phyloP scores from a whole-genome alignment of 108 stramenopile species.

The Fragilariopsis cylindrus region DNA sequence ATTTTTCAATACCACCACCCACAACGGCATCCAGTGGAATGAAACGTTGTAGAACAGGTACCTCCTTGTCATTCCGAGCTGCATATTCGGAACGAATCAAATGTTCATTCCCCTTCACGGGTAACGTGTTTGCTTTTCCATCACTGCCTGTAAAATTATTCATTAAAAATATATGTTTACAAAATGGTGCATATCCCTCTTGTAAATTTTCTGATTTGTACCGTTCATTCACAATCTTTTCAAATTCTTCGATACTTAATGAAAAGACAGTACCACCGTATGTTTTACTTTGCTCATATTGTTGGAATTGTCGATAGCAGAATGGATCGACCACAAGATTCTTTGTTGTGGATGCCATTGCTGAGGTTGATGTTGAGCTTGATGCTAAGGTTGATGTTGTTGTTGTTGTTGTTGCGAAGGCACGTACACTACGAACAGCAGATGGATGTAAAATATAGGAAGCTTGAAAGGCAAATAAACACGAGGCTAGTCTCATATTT shows the following conservation, averaged over 20 bases:
- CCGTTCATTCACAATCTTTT: conserved; percentile 71
- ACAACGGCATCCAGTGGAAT: conserved; percentile 64
- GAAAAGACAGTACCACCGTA: conserved; percentile 75
- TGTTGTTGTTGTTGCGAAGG: not conserved
- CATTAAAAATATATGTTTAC: conserved; percentile 96
- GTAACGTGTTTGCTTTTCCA: conserved; percentile 71
- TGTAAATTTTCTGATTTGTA: conserved; percentile 57
- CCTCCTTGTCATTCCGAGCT: conserved; percentile 88
- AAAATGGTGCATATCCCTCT: conserved; percentile 98
- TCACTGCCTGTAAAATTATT: conserved; percentile 73
- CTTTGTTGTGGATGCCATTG: not conserved
- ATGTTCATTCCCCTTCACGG: conserved; percentile 79
- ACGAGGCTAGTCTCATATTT: not conserved
- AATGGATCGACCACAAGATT: conserved; percentile 82
- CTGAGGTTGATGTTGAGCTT: not conserved
- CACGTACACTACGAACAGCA: too few species aligned
- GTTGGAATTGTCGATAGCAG: conserved; percentile 81
- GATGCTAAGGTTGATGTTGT: not conserved
- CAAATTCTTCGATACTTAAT: conserved; percentile 66
- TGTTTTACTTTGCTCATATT: conserved; percentile 44
- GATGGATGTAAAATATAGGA: too few species aligned
- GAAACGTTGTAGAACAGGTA: conserved; percentile 86
- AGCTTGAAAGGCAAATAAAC: not conserved
- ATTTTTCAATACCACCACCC: conserved; percentile 31
- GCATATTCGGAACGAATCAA: conserved; percentile 85